Base-by-base conservation (phyloP, 345 rosid species). In the Excoecaria agallocha region DNA sequence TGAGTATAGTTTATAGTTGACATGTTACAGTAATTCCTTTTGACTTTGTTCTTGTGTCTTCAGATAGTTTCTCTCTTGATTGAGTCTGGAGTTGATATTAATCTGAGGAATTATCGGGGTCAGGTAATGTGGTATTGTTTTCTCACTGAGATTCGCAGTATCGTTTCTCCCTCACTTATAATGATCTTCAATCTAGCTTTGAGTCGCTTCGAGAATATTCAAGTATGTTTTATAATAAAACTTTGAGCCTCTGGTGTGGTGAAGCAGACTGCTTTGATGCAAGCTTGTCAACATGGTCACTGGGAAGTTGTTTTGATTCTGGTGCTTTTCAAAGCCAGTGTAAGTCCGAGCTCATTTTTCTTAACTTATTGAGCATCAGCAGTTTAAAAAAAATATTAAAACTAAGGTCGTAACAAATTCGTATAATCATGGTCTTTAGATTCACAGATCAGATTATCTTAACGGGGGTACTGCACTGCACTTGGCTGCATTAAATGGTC, bases 231-330 rank as follows among this genome's bases (percentile, higher is more conserved):
- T 51, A 7, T 24, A 59, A 41, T 70, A 13, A 12, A 30, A 19
- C 16, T 9, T 67, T 16, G 3, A 50, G 16, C 74, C 55, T 20
- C 65, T 30, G 48, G 43, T 63, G 49, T 68, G 70, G 71, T 38
- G 46, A 59, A 73, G 67, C 89, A 94, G 99, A 95, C 97, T 60
- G 97, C 99, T 78, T 82, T 95, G 89, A 95, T 95, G 97, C 99
- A 95, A 89, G 98, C 99, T 78, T 91, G 99, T 87, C 97, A 95
- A 76, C 84, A 93, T 85, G 98, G 99, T 76, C 97, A 95, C 75
- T 95, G 98, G 99, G 97, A 95, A 80, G 99, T 90, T 77, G 97
- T 93, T 83, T 87, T 87, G 81, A 87, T 84, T 72, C 83, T 95
- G 74, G 87, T 93, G 85, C 96, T 95, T 75, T 95, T 87, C 81